A percentile compares a stretch with the other conserved stretches of the same genome.
Evolutionary conservation across 73 alveolate genomes (phyloP).

Genomic region (Stentor roeselii): DNA sequence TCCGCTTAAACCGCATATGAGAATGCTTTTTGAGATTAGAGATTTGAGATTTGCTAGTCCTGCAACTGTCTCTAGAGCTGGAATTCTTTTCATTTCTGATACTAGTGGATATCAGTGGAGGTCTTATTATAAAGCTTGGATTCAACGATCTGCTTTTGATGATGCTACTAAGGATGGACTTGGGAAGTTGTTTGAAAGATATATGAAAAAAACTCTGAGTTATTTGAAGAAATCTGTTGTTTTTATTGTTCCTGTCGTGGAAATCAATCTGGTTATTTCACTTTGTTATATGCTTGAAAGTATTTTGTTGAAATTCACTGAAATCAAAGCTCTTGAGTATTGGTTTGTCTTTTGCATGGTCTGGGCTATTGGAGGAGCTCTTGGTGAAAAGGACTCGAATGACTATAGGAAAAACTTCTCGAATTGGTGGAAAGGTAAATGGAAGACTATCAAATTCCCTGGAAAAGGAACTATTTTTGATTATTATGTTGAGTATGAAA

Average conservation of each 20-base stretch:
- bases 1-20: conserved; percentile 99
- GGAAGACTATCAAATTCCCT: conserved; percentile 99
- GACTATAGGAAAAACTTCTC: conserved; percentile 99
- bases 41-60: conserved; percentile 99
- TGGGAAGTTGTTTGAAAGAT: conserved; percentile 72
- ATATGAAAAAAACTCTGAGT: conserved; percentile 72
- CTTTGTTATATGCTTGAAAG: conserved; percentile 92
- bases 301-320: conserved; percentile 84
- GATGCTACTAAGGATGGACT: conserved; percentile 62
- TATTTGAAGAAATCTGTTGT: conserved; percentile 82
- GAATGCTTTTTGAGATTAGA: conserved; percentile 99
- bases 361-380: conserved; percentile 98
- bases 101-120: conserved; percentile 67
- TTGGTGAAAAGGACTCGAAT: conserved; percentile 97
- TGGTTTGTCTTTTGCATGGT: conserved; percentile 97
- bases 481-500: conserved; percentile 92
- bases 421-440: conserved; percentile 99
- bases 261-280: conserved; percentile 87
- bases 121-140: conserved; percentile 68
- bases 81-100: conserved; percentile 96
- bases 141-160: conserved; percentile 42
- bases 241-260: conserved; percentile 87
- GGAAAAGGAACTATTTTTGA: conserved; percentile 99
- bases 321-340: conserved; percentile 86
- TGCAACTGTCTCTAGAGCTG: conserved; percentile 99